Percentiles rank a stretch among this genome's conserved stretches.
These are phyloP conservation scores for Coleophoma crateriformis DNA, from an alignment of 2,329 filamentous ascomycete genomes.

Conservation along the genomic window DNA sequence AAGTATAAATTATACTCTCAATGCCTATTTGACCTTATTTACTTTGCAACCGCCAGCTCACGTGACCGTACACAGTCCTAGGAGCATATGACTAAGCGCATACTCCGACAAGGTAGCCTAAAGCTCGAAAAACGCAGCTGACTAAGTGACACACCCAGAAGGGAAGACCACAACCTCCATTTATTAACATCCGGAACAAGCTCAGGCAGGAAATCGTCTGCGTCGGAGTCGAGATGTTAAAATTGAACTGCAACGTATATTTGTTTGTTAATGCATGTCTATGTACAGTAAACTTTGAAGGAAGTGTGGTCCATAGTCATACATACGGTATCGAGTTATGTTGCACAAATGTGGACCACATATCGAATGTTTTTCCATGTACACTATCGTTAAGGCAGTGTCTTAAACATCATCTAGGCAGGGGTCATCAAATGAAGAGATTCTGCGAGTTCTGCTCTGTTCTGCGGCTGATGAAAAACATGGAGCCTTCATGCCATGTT, in stretches of 20 bases:
- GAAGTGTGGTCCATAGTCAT: too few relatives aligned
- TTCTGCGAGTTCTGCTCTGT: not conserved
- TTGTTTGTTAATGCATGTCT: too few relatives aligned
- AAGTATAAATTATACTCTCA: too few relatives aligned
- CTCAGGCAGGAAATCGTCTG: not conserved
- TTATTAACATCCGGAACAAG: not conserved
- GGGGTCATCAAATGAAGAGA: not conserved
- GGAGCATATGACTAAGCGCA: not conserved
- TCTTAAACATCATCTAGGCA: not conserved
- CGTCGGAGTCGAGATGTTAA: not conserved
- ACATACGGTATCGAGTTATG: too few relatives aligned
- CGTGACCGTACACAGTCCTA: too few relatives aligned
- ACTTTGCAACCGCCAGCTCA: too few relatives aligned
- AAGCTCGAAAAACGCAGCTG: conserved; percentile 1
- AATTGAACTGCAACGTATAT: not conserved
- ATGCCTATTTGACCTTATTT: too few relatives aligned
- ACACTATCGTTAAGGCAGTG: not conserved
- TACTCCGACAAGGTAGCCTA: not conserved
- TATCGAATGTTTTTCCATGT: not conserved
- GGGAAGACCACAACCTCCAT: too few relatives aligned
- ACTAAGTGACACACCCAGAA: not conserved
- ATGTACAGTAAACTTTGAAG: too few relatives aligned
- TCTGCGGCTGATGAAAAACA: not conserved
- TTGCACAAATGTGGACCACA: not conserved
- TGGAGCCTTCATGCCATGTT: too few relatives aligned